Base-by-base conservation (phyloP, 768 basidiomycete genomes). In the Pulveroboletus frians region DNA sequence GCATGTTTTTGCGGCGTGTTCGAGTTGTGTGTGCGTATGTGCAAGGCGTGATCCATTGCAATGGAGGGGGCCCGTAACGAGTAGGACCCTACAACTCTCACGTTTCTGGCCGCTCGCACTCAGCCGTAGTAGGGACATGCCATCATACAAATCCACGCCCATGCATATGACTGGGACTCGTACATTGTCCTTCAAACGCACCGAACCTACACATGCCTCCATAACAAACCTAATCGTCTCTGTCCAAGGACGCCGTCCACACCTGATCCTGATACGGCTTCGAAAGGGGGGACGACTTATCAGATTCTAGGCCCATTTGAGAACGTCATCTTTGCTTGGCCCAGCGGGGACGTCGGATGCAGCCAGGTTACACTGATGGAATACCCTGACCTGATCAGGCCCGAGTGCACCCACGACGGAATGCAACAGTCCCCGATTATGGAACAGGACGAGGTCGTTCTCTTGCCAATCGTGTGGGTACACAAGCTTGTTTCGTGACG, bases 381-480 rank as follows among this genome's bases (percentile, higher is more conserved):
- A 77, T 23, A 71, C 68, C 36, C 79, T 67, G 46, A 77, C 66
- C 56, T 81, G 73, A 47, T 73, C 63, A n/a, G 68, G 63, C 47
- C 52, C 64, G 55, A 83, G 79, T 10, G 84, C 79, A 18, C 85
- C 86, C 9, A 85, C 84, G 57, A 85, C 84, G 10, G 74, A 71
- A 56, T 88, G 84, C 43, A 85, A 62, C 18, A 84, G 65, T 17
- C 85, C 85, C 23, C 85, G 76, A 67, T 87, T 87, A 59, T 87
- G 83, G 73, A 87, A 87, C 27, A 87, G 53, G 10, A 84, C 79
- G 34, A 87, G 72, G 55, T 85, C 84, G 10, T 72, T 71, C 55
- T 80, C 80, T 34, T 71, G 67, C 91, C 92, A 94, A 60, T 93
- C 88, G 60, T 93, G 90, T 0, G 91, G 84, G 66, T 94, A 95